phyloP scores from a whole-genome alignment of 2,329 filamentous ascomycete species.

The Elsinoe perseae region DNA sequence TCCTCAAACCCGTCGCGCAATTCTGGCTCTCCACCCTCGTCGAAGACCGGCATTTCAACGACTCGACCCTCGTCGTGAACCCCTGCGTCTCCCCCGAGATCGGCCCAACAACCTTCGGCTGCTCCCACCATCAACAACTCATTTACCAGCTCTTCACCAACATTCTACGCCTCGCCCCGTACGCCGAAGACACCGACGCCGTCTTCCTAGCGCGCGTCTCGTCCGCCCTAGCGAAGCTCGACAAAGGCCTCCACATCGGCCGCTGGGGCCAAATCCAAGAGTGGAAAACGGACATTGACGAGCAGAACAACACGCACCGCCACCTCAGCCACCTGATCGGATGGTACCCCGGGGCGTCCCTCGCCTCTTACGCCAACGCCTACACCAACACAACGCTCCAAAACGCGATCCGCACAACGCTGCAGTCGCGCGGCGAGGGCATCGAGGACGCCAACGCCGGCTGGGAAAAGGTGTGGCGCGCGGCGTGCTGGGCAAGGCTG shows the following conservation, averaged over 20 bases:
- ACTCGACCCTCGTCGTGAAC: slow-evolving; percentile 48
- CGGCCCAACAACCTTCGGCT: slow-evolving; percentile 45
- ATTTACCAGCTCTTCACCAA: slow-evolving; percentile 36
- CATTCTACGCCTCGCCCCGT: slow-evolving; percentile 22
- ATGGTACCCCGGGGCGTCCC: slow-evolving; percentile 48
- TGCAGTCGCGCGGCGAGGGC: slow-evolving; percentile 42
- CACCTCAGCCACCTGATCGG: slow-evolving; percentile 51
- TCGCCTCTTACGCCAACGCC: slow-evolving; percentile 38
- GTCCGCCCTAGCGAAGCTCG: slow-evolving; percentile 39
- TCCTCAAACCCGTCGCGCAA: slow-evolving; percentile 46
- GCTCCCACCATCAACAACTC: slow-evolving; percentile 48
- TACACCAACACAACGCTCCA: slow-evolving; percentile 41
- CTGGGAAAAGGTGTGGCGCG: slow-evolving; percentile 53
- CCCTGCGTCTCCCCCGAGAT: slow-evolving; percentile 54
- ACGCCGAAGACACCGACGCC: slow-evolving; percentile 25
- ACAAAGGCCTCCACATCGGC: slow-evolving; percentile 45
- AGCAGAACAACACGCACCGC: slow-evolving; percentile 41
- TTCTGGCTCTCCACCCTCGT: slow-evolving; percentile 52
- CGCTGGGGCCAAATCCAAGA: slow-evolving; percentile 42
- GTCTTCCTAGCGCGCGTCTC: slow-evolving; percentile 34
- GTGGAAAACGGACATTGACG: slow-evolving; percentile 43
- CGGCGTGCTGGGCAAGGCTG: slow-evolving; percentile 49
- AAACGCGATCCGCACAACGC: slow-evolving; percentile 39
- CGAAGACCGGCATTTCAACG: slow-evolving; percentile 43
- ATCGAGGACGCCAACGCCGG: slow-evolving; percentile 47